Evolutionary conservation across 805 yeast genomes (phyloP), one percentile per base, ranked within the genome.

Genomic region (Ogataea ramenticola): DNA sequence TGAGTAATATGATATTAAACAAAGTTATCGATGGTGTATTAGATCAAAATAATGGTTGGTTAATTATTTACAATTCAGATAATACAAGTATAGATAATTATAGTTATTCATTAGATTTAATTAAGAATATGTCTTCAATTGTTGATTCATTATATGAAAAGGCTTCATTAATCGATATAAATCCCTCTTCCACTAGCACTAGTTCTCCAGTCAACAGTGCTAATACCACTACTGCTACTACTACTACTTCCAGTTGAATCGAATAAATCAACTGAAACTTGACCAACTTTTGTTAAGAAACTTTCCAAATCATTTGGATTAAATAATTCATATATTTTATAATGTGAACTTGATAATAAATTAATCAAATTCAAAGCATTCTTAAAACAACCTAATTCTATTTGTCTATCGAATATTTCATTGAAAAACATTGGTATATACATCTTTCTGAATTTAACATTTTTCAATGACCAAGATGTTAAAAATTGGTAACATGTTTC

Each of bases 21-120:
- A 84, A 87, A 57, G 86, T 89, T n/a, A 88, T 93, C 55, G 85
- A 82, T 59, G 99, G 99, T 40, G 98, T 93, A 32, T 72, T 93
- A 53, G 99, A 93, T 64, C 99, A 93, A 70, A 98, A 98, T 39
- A 90, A 90, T 61, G 99, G 99, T 9, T 93, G 97, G 96, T 74
- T 93, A 55, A 82, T 88, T 52, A 79, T 93, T 46, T 93, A 86
- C 58, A 20, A 34, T 34, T 11, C 19, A 16, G 95, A 88, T 46
- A 86, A 89, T 60, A 96, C 96, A 36, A 80, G 78, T 57, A 79
- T 80, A 49, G 98, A 93, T 64, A 82, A 95, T 41, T 93, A 91
- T 59, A 93, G 84, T 50, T 80, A 91, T 43, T 84, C 95, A 37
- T 75, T 91, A 53, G 93, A 86, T 46, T 79, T 95, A 52, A 80